These are phyloP conservation scores for Allium cepa DNA, from an alignment of 106 monocot species.

Conservation along the genomic window DNA sequence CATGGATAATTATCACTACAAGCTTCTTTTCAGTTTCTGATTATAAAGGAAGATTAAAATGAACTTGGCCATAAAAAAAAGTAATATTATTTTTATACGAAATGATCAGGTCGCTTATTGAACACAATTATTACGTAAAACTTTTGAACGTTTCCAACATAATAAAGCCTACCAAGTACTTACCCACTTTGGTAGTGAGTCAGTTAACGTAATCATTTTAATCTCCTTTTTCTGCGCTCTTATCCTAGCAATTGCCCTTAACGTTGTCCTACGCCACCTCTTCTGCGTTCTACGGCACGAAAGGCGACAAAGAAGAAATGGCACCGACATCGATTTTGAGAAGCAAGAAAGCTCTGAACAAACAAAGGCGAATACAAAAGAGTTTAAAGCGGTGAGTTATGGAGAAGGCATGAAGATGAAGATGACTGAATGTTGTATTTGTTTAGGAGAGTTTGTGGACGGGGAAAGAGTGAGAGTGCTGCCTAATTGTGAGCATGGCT, in stretches of 20 bases:
- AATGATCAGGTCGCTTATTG: too few relatives aligned
- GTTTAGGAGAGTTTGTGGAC: conserved; percentile 22
- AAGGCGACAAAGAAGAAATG: not conserved
- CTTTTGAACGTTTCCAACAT: too few relatives aligned
- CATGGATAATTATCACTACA: too few relatives aligned
- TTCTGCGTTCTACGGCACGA: not conserved
- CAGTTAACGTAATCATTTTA: conserved; percentile 6
- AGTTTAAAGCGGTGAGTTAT: not conserved
- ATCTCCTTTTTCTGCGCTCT: conserved; percentile 16
- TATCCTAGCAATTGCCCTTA: conserved; percentile 8
- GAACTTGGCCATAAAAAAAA: too few relatives aligned
- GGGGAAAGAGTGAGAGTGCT: conserved; percentile 25
- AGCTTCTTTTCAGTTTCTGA: too few relatives aligned
- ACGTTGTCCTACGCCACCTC: conserved; percentile 17
- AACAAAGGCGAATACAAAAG: not conserved
- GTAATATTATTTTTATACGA: too few relatives aligned
- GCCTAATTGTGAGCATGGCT: conserved; percentile 32
- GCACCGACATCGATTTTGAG: not conserved
- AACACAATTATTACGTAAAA: too few relatives aligned
- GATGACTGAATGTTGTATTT: conserved; percentile 21
- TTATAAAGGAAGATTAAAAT: too few relatives aligned
- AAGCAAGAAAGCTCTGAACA: not conserved
- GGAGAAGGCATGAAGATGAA: not conserved
- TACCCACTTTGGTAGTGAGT: too few relatives aligned
- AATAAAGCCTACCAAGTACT: too few relatives aligned